A percentile compares a stretch with the other conserved stretches of the same genome.
Evolutionary conservation across 2,329 filamentous ascomycete genomes (phyloP).

Genomic region (Talaromyces marneffei): DNA sequence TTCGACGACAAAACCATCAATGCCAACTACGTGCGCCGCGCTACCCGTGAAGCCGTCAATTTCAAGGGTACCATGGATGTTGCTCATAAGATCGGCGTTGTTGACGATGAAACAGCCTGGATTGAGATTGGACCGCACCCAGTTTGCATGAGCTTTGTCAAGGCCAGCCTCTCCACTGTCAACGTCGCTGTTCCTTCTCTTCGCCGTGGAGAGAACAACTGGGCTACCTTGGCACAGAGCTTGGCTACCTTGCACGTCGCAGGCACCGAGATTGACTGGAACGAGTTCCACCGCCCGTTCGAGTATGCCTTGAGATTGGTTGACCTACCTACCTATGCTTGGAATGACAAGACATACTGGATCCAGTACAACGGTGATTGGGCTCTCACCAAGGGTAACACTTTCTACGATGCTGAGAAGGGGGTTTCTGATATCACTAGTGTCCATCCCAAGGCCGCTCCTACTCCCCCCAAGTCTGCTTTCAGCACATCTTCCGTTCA

Average conservation of each 20-base stretch:
- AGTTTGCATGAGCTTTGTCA: conserved; percentile 63
- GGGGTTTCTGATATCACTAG: background rate
- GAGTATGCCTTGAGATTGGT: conserved; percentile 54
- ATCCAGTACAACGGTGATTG: conserved; percentile 66
- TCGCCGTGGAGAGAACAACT: conserved; percentile 57
- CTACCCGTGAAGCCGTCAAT: conserved; percentile 64
- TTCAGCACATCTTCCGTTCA: conserved; percentile 7
- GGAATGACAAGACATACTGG: conserved; percentile 68
- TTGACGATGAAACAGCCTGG: conserved; percentile 63
- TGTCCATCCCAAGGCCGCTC: background rate
- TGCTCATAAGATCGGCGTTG: conserved; percentile 53
- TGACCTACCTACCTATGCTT: conserved; percentile 63
- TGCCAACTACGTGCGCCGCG: conserved; percentile 58
- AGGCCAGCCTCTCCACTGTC: conserved; percentile 53
- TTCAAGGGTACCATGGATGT: conserved; percentile 58
- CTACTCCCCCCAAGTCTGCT: background rate
- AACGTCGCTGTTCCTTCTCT: conserved; percentile 56
- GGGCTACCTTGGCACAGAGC: conserved; percentile 57
- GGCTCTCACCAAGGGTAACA: conserved; percentile 62
- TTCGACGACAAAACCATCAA: conserved; percentile 28
- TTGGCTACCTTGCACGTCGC: conserved; percentile 56
- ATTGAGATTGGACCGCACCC: conserved; percentile 71
- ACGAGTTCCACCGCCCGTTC: conserved; percentile 62
- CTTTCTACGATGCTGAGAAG: conserved; percentile 16
- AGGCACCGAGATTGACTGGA: conserved; percentile 62